A percentile compares a stretch with the other conserved stretches of the same genome.
Evolutionary conservation across 768 basidiomycete genomes (phyloP).

Genomic region (Porpolomopsis calyptriformis): DNA sequence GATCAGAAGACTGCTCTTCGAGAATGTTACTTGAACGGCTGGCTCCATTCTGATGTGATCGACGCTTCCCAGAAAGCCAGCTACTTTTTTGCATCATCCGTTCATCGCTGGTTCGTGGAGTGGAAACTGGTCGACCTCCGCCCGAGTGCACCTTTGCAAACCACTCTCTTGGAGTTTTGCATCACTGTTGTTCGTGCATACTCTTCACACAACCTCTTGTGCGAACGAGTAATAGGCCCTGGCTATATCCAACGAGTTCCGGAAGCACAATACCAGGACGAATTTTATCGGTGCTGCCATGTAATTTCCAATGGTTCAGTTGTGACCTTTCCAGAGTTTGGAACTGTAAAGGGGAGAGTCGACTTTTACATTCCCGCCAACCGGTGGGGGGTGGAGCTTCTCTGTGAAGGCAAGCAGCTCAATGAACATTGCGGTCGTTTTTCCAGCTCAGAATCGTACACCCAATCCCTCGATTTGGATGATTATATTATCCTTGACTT

Average conservation of each 20-base stretch:
- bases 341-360: slow-evolving; percentile 8
- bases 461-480: neutral
- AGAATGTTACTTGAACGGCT: slow-evolving; percentile 8
- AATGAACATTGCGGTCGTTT: slow-evolving; percentile 7
- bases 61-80: neutral
- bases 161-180: slow-evolving; percentile 6
- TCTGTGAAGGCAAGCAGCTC: slow-evolving; percentile 10
- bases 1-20: slow-evolving; percentile 1
- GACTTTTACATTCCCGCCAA: slow-evolving; percentile 14
- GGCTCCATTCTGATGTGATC: slow-evolving; percentile 8
- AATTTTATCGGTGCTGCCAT: slow-evolving; percentile 12
- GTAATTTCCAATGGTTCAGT: slow-evolving; percentile 10
- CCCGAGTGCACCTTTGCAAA: neutral
- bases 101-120: slow-evolving; percentile 14
- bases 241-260: slow-evolving; percentile 9
- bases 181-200: slow-evolving; percentile 6
- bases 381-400: slow-evolving; percentile 13
- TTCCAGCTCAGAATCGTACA: slow-evolving; percentile 2
- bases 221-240: slow-evolving; percentile 6
- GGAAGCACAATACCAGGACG: slow-evolving; percentile 14
- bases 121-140: slow-evolving; percentile 8
- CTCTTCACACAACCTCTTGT: slow-evolving; percentile 9
- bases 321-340: slow-evolving; percentile 12
- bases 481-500: slow-evolving; percentile 14
- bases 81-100: slow-evolving; percentile 12